A percentile compares a stretch with the other conserved stretches of the same genome.
Evolutionary conservation across 2,329 filamentous ascomycete species (phyloP).

Genomic region (Epichloe gansuensis): DNA sequence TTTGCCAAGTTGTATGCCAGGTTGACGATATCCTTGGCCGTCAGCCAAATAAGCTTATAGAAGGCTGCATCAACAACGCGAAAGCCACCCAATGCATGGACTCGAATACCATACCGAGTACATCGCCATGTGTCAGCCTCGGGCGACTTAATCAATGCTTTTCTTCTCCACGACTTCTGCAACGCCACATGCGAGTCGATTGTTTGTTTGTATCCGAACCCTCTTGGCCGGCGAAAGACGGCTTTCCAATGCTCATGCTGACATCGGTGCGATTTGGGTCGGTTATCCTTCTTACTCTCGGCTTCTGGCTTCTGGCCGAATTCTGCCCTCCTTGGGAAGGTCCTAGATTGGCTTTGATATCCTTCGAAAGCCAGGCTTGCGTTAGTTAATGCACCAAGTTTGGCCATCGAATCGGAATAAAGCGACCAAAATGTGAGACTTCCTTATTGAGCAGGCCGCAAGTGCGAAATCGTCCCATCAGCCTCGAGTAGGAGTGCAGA

Average conservation of each 20-base stretch:
- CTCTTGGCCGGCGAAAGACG: too few relatives aligned
- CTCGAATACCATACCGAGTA: too few relatives aligned
- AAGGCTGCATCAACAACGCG: background rate
- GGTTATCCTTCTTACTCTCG: background rate
- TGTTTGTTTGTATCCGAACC: too few relatives aligned
- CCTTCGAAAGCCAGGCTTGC: too few relatives aligned
- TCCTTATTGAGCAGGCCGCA: background rate
- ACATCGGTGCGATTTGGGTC: background rate
- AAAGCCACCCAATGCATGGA: background rate
- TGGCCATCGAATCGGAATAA: background rate
- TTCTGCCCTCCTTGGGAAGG: background rate
- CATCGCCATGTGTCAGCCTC: too few relatives aligned
- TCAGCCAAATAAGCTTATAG: background rate
- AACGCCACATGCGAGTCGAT: too few relatives aligned
- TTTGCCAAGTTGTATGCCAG: background rate
- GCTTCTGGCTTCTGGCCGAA: background rate
- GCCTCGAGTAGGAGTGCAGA: background rate
- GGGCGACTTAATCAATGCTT: too few relatives aligned
- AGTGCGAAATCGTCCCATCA: background rate
- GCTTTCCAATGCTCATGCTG: too few relatives aligned
- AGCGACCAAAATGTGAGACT: background rate
- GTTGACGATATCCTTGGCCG: background rate
- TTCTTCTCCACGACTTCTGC: too few relatives aligned
- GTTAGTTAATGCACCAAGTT: too few relatives aligned
- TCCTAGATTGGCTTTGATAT: background rate